Evolutionary conservation across 495 filamentous ascomycete genomes (phyloP), one percentile per base, ranked within the genome.

Genomic region (Apiosordaria backusii): DNA sequence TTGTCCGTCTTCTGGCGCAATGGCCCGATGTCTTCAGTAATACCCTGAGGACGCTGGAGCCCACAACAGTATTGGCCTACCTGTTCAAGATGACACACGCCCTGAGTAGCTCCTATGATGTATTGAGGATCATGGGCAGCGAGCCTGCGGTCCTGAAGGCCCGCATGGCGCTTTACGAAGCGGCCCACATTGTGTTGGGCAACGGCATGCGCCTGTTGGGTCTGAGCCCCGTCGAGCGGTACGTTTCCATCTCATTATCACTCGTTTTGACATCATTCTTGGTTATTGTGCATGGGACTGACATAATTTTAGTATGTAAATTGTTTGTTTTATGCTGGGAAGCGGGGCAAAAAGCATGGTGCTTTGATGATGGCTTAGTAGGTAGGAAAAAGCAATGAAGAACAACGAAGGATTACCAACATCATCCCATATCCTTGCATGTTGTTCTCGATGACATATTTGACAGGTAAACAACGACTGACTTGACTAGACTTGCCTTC

Each of bases 11-110:
- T 23, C 78, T 90, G 23, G 82, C 85, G 0, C 86, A 88, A 68
- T 90, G 86, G 74, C 88, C 88, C 6, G 88, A 90, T 67, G 84
- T 86, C 1, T 77, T 87, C 19, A 78, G 84, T 69, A 87, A 88
- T 65, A 88, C 87, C 0, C 79, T 89, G 23, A 86, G 84, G 72
- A 88, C 87, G 0, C 80, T 86, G 5, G 88, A 90, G 74, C 88
- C 88, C 6, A 84, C 84, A 9, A 88, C 86, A 0, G 78, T 96
- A 60, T 80, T 96, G 35, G 88, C 87, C 13, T 97, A 95, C 78
- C 85, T 97, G 55, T 94, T 94, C 82, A 89, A 87, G 78, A 89
- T 97, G 89, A 96, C 91, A 1, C 92, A 95, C 74, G 82, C 87
- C 60, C 77, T 96, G 63, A 93, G 90, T 81, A 90, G 88, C 50